Percentiles rank a stretch among this genome's conserved stretches.
These are phyloP conservation scores for Diversispora eburnea DNA, from an alignment of 192 early-diverging fungal genomes.

Conservation along the genomic window DNA sequence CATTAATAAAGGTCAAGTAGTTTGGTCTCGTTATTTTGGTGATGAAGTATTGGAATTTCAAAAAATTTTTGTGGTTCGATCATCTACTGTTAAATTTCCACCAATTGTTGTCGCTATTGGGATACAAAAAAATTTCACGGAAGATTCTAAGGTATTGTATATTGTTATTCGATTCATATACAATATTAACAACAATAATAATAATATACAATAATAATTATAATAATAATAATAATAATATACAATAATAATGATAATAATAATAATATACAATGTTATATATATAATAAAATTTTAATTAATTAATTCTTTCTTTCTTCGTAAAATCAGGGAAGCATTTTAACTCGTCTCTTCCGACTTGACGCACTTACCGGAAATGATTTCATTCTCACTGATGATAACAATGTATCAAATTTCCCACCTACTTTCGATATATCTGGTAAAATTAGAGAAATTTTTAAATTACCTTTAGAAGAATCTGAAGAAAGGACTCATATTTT, in stretches of 20 bases:
- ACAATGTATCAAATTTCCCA: constrained; percentile 28
- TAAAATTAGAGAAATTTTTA: constrained; percentile 46
- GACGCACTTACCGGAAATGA: constrained; percentile 68
- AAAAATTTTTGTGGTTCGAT: constrained; percentile 50
- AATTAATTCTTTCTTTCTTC: background rate
- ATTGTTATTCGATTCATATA: too few species aligned
- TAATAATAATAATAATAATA: too few species aligned
- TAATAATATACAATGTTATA: too few species aligned
- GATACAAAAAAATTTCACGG: constrained; percentile 33
- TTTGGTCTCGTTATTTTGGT: constrained; percentile 68
- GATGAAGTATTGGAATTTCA: constrained; percentile 43
- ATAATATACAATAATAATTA: too few species aligned
- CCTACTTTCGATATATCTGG: constrained; percentile 37
- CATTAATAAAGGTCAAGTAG: constrained; percentile 61
- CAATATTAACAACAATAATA: too few species aligned
- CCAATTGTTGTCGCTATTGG: constrained; percentile 68
- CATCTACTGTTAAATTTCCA: constrained; percentile 63
- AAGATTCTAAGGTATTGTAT: too few species aligned
- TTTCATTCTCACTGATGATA: constrained; percentile 32
- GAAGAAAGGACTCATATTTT: constrained; percentile 57
- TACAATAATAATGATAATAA: too few species aligned
- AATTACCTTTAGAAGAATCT: constrained; percentile 61
- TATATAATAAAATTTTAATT: background rate
- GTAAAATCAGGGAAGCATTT: constrained; percentile 27
- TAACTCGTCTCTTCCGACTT: constrained; percentile 47